Evolutionary conservation across 2,329 filamentous ascomycete species (phyloP).

Genomic region (Colletotrichum cereale): DNA sequence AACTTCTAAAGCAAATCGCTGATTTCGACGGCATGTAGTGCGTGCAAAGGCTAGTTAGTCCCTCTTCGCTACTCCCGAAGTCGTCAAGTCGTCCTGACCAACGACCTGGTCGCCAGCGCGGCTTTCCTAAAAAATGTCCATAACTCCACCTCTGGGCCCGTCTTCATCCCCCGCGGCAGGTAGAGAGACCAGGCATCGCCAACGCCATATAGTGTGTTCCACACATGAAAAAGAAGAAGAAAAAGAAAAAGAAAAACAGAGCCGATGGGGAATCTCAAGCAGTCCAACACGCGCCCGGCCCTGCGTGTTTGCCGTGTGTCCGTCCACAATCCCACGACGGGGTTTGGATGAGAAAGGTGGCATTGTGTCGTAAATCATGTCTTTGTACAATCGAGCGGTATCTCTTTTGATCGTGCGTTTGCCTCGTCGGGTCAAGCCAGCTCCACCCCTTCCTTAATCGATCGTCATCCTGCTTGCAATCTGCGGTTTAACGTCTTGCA

Average conservation of each 20-base stretch:
- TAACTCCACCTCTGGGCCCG: constrained; percentile 35
- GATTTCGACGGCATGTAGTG: constrained; percentile 17
- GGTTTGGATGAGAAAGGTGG: constrained; percentile 33
- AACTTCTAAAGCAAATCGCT: constrained; percentile 35
- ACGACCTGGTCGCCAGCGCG: constrained; percentile 14
- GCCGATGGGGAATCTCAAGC: constrained; percentile 41
- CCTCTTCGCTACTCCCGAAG: not conserved
- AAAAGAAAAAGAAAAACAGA: constrained; percentile 37
- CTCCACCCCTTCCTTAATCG: constrained; percentile 56
- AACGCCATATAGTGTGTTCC: constrained; percentile 35
- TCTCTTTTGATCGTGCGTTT: constrained; percentile 38
- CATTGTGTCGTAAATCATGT: constrained; percentile 42
- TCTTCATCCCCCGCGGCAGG: constrained; percentile 26
- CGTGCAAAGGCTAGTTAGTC: not conserved
- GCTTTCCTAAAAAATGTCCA: constrained; percentile 33
- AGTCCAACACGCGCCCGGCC: constrained; percentile 40
- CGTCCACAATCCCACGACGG: constrained; percentile 29
- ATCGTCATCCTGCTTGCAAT: constrained; percentile 72
- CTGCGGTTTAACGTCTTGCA: constrained; percentile 69
- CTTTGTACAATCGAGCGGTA: constrained; percentile 41
- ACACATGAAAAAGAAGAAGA: constrained; percentile 36
- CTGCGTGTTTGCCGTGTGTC: constrained; percentile 34
- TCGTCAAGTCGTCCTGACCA: constrained; percentile 28
- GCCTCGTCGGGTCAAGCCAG: constrained; percentile 34
- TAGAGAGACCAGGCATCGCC: constrained; percentile 26